phyloP scores from a whole-genome alignment of 192 early-diverging fungal genomes.

The Umbelopsis vinacea region DNA sequence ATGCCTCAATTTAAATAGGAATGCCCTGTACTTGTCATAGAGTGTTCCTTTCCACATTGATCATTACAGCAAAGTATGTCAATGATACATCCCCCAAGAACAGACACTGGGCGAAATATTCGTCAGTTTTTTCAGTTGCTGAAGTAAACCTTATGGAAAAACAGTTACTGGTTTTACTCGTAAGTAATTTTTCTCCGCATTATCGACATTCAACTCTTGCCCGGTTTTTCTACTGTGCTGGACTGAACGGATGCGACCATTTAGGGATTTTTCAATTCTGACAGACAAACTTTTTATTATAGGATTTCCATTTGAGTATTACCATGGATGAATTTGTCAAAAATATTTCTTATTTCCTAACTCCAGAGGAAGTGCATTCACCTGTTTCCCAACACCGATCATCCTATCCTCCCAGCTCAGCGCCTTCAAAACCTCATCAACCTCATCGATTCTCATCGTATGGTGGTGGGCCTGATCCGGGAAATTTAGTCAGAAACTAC shows the following conservation, averaged over 20 bases:
- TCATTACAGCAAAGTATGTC: constrained; percentile 72
- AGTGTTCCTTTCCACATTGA: constrained; percentile 72
- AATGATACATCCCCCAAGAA: constrained; percentile 79
- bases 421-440: not conserved
- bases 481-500: not conserved
- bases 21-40: constrained; percentile 78
- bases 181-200: constrained; percentile 22
- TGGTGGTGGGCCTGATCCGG: no score
- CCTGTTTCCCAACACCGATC: not conserved
- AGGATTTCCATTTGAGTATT: constrained; percentile 19
- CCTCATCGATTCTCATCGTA: not conserved
- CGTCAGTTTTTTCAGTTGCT: constrained; percentile 63
- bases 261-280: constrained; percentile 2
- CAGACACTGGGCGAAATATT: constrained; percentile 76
- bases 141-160: constrained; percentile 82
- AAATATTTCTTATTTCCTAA: not conserved
- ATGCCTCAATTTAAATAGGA: not conserved
- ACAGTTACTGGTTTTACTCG: constrained; percentile 69
- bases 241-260: not conserved
- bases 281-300: not conserved
- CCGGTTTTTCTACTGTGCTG: not conserved
- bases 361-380: not conserved
- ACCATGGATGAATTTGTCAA: constrained; percentile 7
- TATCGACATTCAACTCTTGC: not conserved
- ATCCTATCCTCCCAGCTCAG: not conserved